Base-by-base conservation (phyloP, 441 rosid genomes). In the Bocquillonia castaneifolia region DNA sequence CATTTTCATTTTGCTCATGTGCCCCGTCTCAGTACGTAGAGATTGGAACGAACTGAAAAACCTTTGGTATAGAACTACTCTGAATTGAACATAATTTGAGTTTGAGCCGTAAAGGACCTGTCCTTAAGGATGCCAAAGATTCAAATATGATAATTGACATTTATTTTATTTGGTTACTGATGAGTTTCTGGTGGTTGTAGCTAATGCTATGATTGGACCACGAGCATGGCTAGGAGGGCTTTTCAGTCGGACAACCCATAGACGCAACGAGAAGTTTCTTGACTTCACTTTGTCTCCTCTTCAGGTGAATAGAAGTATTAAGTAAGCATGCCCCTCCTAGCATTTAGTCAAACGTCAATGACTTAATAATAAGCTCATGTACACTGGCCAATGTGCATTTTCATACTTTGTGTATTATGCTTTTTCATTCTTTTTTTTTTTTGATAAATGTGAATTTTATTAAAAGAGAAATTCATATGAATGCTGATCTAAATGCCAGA, bases 181-280 rank as follows among this genome's bases (percentile, higher is more conserved):
- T 80, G 50, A 76, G 68, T 72, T 75, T 77, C 37, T 63, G 65
- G 76, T 79, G 80, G 73, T 80, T 90, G 73, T 73, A 90, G 88
- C 88, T 81, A 86, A 87, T 83, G 91, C 88, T 85, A 87, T 88
- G 93, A 90, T 88, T 90, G 97, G 99, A 79, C 80, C 98, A 74
- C 81, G 92, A 79, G 69, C 96, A 76, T 90, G 97, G 99, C 71
- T 94, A 64, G 97, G 91, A 81, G 95, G 89, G 74, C 85, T 94
- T 60, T 83, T 94, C 73, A 84, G 73, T 76, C 96, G 96, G 74
- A 59, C 79, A 45, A 63, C 74, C 65, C 77, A 58, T 64, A 89
- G 69, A 86, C 92, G 88, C 36, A 75, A 64, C 28, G 96, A 85
- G 44, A 89, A 73, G 82, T 69, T 71, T 71, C 52, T 74, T 22